phyloP scores from a whole-genome alignment of 768 basidiomycete species.

The Boletales sp. region DNA sequence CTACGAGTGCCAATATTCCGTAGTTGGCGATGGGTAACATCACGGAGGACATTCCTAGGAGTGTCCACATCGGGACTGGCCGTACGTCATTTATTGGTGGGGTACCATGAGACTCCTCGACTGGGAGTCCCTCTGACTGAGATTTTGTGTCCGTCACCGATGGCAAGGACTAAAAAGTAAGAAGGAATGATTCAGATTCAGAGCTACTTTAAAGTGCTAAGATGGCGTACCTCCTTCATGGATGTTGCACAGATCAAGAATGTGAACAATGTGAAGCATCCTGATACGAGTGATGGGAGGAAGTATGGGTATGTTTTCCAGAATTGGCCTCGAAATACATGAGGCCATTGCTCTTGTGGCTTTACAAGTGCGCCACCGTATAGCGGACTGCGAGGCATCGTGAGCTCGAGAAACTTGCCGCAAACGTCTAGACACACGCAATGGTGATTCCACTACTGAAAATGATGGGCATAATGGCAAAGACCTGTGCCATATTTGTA shows the following conservation, averaged over 20 bases:
- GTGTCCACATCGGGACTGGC: conserved; percentile 31
- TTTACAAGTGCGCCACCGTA: conserved; percentile 54
- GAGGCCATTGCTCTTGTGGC: conserved; percentile 54
- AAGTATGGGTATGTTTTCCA: conserved; percentile 37
- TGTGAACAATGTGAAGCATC: conserved; percentile 6
- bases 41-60: conserved; percentile 30
- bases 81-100: not conserved
- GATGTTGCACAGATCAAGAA: conserved; percentile 19
- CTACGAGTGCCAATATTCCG: conserved; percentile 38
- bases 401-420: not conserved
- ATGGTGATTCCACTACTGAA: conserved; percentile 3
- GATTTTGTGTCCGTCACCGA: conserved; percentile 6
- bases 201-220: not conserved
- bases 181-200: not conserved
- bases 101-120: not conserved
- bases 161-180: conserved; percentile 21
- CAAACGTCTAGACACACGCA: not conserved
- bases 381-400: conserved; percentile 39
- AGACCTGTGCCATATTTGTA: conserved; percentile 34
- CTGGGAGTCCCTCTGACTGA: not conserved
- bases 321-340: conserved; percentile 39
- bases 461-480: conserved; percentile 16
- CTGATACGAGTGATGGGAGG: conserved; percentile 30
- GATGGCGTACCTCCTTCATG: conserved; percentile 30
- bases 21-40: conserved; percentile 44